phyloP scores from a whole-genome alignment of 75 land plant species.

The Cryptomeria japonica region DNA sequence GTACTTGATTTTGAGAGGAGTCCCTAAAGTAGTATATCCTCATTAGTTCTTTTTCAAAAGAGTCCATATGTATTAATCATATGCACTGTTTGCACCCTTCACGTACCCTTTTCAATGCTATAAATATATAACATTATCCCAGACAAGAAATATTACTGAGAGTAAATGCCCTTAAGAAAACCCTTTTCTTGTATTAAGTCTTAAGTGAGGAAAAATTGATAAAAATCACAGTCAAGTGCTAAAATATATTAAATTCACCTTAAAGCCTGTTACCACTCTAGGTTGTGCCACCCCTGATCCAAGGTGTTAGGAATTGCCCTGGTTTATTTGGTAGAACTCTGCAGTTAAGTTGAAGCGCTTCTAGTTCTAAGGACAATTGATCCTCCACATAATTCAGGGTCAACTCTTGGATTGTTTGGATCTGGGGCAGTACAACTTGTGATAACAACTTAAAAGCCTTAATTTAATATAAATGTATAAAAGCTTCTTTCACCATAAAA shows the following conservation, averaged over 20 bases:
- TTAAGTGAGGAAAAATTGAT: background rate
- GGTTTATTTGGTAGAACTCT: too few species aligned
- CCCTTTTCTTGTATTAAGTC: background rate
- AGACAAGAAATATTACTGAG: too few species aligned
- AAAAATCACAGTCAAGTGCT: background rate
- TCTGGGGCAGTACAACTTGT: too few species aligned
- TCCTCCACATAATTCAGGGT: too few species aligned
- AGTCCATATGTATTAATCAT: background rate
- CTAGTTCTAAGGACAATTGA: too few species aligned
- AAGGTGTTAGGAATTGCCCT: background rate
- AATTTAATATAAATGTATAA: too few species aligned
- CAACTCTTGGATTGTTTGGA: too few species aligned
- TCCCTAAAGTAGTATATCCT: background rate
- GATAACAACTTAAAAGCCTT: too few species aligned
- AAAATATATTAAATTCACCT: too few species aligned
- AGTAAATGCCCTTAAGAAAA: background rate
- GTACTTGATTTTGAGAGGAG: background rate
- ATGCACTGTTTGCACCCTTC: too few species aligned
- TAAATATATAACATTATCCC: background rate
- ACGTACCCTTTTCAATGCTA: background rate
- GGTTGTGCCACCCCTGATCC: background rate
- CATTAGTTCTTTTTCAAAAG: background rate
- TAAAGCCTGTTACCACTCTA: background rate
- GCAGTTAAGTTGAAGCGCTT: too few species aligned
- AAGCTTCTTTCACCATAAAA: too few species aligned